A percentile compares a stretch with the other conserved stretches of the same genome.
These are phyloP conservation scores for Blastocystis sp. DNA, from an alignment of 352 stramenopile species.

Conservation along the genomic window DNA sequence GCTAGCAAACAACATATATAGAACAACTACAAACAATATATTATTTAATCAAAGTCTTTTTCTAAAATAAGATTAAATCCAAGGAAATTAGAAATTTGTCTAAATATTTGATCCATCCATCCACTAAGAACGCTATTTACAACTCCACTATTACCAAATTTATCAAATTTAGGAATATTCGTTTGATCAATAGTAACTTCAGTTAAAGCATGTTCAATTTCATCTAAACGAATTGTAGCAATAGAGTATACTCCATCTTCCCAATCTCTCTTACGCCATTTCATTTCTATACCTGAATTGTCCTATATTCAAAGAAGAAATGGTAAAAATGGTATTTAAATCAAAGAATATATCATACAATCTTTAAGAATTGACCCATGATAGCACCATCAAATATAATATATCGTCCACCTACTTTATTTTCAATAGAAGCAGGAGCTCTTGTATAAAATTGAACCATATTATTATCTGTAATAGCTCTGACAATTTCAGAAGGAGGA, in stretches of 20 bases:
- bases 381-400: too few species aligned
- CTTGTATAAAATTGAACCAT: too few species aligned
- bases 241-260: constrained; percentile 20
- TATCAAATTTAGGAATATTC: constrained; percentile 20
- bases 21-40: background rate
- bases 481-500: too few species aligned
- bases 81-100: constrained; percentile 25
- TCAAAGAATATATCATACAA: too few species aligned
- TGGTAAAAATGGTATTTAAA: too few species aligned
- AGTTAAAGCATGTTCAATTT: constrained; percentile 13
- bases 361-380: too few species aligned
- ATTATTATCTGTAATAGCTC: too few species aligned
- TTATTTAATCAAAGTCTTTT: constrained; percentile 36
- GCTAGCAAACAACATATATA: background rate
- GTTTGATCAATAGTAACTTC: constrained; percentile 18
- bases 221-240: background rate
- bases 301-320: too few species aligned
- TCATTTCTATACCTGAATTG: constrained; percentile 34
- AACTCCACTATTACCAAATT: constrained; percentile 19
- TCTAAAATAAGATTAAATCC: constrained; percentile 19
- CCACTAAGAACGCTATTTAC: constrained; percentile 5
- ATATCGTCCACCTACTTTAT: too few species aligned
- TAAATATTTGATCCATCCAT: constrained; percentile 32
- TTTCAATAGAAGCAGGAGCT: too few species aligned
- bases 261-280: constrained; percentile 31